These are phyloP conservation scores for Russula sp. DNA, from an alignment of 768 basidiomycete genomes.

Conservation along the genomic window DNA sequence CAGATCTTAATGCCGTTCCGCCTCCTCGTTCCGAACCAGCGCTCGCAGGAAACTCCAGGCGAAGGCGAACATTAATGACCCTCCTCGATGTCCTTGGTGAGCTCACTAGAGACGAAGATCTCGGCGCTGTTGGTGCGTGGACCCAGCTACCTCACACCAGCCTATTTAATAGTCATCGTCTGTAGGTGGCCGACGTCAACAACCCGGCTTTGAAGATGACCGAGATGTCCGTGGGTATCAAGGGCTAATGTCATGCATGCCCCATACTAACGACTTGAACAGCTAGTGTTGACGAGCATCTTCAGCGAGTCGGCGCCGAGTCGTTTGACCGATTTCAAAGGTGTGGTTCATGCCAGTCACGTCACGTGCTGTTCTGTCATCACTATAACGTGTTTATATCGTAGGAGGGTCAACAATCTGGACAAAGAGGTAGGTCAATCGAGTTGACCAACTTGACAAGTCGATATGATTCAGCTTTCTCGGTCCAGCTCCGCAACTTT, in stretches of 20 bases:
- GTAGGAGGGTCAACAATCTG: constrained; percentile 52
- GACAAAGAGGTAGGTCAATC: constrained; percentile 51
- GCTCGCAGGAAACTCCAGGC: constrained; percentile 17
- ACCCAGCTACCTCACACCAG: background rate
- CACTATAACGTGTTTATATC: constrained; percentile 9
- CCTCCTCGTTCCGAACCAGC: background rate
- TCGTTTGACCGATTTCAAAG: constrained; percentile 57
- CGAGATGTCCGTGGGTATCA: constrained; percentile 56
- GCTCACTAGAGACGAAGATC: constrained; percentile 36
- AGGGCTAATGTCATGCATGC: background rate
- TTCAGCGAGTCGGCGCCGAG: constrained; percentile 63
- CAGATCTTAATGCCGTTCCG: constrained; percentile 5
- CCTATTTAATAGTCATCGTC: background rate
- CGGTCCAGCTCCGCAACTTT: constrained; percentile 61
- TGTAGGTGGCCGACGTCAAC: constrained; percentile 27
- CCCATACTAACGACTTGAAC: background rate
- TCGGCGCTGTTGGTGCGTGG: constrained; percentile 32
- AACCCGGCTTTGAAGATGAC: constrained; percentile 56
- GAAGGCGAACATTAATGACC: constrained; percentile 44
- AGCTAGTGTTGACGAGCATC: constrained; percentile 65
- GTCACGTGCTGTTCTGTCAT: background rate
- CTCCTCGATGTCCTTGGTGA: constrained; percentile 44
- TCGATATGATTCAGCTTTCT: constrained; percentile 1
- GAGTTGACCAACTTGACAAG: background rate
- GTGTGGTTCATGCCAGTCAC: constrained; percentile 32